Evolutionary conservation across 306 rosid genomes (phyloP), one percentile per base, ranked within the genome.

Genomic region (Vigna hirtella): DNA sequence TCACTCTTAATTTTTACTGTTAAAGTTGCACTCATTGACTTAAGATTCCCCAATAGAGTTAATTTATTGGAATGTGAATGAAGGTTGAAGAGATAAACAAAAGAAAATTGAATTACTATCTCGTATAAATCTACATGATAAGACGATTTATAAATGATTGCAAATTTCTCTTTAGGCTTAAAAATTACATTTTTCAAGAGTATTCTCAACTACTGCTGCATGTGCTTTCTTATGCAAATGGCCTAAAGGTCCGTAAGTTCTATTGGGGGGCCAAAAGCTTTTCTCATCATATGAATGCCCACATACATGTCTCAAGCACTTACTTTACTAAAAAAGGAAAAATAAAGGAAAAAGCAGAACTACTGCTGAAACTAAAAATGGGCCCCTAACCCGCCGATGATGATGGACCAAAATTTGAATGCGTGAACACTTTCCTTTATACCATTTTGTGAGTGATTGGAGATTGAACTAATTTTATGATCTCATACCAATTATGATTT

Each of bases 201-300:
- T 45, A 45, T 12, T 15, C 76, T 71, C 70, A 65, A 73, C 78
- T 58, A 56, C 80, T 77, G 74, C 72, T 26, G 28, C 28, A 69
- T 66, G 1, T 55, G 71, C 83, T 82, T 82, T 83, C 66, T 42
- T 26, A 71, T 73, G 83, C 73, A 81, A 83, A 77, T 51, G 66
- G 68, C 77, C 85, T 13, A 85, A 87, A 70, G 82, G 62, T 79
- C 10, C 36, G 20, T 86, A 74, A 65, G 32, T 74, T 72, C 78
- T 72, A 24, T 15, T 55, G 85, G 82, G 22, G 85, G 88, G 78
- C 84, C 88, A 38, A 28, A 79, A 55, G 61, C 52, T 78, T 80
- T 63, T 22, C 45, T 42, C 62, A 67, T 48, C 62, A 67, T 56
- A 81, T 61, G 74, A 84, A 79, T 50, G 77, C 70, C 81, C 81